These are phyloP conservation scores for Yarrowia sp. DNA, from an alignment of 805 yeast genomes.

Conservation along the genomic window DNA sequence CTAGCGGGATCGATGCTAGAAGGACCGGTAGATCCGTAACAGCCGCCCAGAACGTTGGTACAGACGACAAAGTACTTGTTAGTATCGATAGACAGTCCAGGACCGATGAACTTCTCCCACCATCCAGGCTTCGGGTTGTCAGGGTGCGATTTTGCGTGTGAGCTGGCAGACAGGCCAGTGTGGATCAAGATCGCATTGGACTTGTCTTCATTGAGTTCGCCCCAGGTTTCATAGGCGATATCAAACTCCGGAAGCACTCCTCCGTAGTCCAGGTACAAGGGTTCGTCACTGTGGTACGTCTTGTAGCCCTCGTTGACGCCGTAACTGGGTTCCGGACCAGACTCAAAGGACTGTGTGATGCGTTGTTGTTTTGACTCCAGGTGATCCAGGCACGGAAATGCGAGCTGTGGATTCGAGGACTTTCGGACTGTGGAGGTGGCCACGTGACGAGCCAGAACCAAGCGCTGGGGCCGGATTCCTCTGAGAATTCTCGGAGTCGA, in stretches of 20 bases:
- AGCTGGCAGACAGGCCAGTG: conserved; percentile 91
- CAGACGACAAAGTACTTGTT: conserved; percentile 81
- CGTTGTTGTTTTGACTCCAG: conserved; percentile 56
- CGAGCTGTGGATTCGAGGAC: conserved; percentile 67
- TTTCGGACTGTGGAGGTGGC: conserved; percentile 25
- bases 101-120: conserved; percentile 96
- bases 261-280: conserved; percentile 81
- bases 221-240: conserved; percentile 96
- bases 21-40: conserved; percentile 96
- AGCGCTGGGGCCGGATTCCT: conserved; percentile 11
- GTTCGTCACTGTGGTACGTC: conserved; percentile 60
- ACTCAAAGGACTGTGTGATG: conserved; percentile 54
- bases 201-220: conserved; percentile 64
- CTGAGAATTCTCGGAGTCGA: conserved; percentile 10
- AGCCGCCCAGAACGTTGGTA: conserved; percentile 92
- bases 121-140: conserved; percentile 79
- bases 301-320: conserved; percentile 74
- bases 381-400: conserved; percentile 86
- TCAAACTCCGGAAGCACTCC: conserved; percentile 74
- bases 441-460: background rate
- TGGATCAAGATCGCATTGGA: conserved; percentile 82
- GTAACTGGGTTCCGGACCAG: conserved; percentile 88
- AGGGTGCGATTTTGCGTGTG: conserved; percentile 86
- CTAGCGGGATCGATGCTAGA: conserved; percentile 77
- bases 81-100: conserved; percentile 79